Percentiles rank a stretch among this genome's conserved stretches.
phyloP scores from a whole-genome alignment of 78 protist genomes.

The Creolimax fragrantissima region DNA sequence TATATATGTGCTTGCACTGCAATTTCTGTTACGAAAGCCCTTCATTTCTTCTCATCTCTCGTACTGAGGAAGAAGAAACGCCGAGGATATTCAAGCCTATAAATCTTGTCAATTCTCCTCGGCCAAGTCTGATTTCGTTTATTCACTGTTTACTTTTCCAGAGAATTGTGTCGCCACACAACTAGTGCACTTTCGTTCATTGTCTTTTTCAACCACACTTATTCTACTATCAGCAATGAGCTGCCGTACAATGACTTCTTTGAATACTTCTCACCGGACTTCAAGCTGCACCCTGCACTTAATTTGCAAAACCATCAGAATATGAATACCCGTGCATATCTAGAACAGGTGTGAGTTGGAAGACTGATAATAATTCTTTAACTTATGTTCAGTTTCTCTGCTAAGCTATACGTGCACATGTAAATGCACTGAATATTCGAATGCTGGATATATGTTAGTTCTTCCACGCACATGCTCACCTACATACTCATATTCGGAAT shows the following conservation, averaged over 20 bases:
- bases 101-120: neutral
- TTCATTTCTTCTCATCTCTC: neutral
- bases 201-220: too few relatives aligned
- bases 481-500: too few relatives aligned
- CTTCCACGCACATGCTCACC: too few relatives aligned
- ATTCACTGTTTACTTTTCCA: too few relatives aligned
- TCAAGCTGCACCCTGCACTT: conserved; percentile 51
- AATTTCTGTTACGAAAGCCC: neutral
- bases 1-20: neutral
- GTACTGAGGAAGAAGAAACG: neutral
- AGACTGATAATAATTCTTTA: too few relatives aligned
- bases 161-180: too few relatives aligned
- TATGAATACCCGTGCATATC: conserved; percentile 60
- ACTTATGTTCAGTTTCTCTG: too few relatives aligned
- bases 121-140: neutral
- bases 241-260: conserved; percentile 88
- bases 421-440: too few relatives aligned
- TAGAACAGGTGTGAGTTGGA: too few relatives aligned
- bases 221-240: neutral
- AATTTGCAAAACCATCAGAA: conserved; percentile 74
- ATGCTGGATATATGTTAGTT: too few relatives aligned
- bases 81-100: neutral
- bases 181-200: too few relatives aligned
- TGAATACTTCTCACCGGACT: conserved; percentile 92
- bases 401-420: too few relatives aligned